Percentiles rank a stretch among this genome's conserved stretches.
Conservation (phyloP, 805 yeast genomes). For the Ogataea thermomethanolica region DNA sequence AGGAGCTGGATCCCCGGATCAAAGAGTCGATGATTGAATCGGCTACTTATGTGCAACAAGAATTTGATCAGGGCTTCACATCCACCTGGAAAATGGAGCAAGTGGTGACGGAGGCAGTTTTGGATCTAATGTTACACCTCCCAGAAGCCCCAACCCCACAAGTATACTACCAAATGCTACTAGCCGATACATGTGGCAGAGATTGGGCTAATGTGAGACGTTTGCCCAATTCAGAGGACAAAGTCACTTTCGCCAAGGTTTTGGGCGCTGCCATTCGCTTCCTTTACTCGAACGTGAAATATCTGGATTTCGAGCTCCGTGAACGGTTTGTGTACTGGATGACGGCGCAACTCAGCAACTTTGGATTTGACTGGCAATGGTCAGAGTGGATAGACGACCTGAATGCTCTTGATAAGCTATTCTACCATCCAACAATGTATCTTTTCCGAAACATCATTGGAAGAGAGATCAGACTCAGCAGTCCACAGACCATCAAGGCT, state of each 20-base stretch:
- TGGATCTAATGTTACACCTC: slow-evolving; percentile 72
- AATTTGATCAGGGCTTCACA: slow-evolving; percentile 35
- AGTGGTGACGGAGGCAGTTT: slow-evolving; percentile 75
- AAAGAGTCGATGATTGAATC: slow-evolving; percentile 29
- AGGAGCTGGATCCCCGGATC: slow-evolving; percentile 25
- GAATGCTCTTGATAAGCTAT: slow-evolving; percentile 38
- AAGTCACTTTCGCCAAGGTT: slow-evolving; percentile 78
- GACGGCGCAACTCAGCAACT: slow-evolving; percentile 87
- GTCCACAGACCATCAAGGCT: slow-evolving; percentile 62
- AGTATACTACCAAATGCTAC: slow-evolving; percentile 78
- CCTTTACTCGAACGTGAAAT: slow-evolving; percentile 63
- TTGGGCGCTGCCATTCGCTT: slow-evolving; percentile 89
- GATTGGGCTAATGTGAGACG: slow-evolving; percentile 50
- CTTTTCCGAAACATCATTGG: slow-evolving; percentile 76
- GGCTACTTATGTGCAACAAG: slow-evolving; percentile 37
- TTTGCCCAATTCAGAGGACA: slow-evolving; percentile 21
- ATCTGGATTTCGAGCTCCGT: slow-evolving; percentile 72
- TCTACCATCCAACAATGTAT: slow-evolving; percentile 67
- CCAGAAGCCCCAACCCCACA: slow-evolving; percentile 64
- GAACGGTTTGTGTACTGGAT: slow-evolving; percentile 84
- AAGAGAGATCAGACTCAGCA: slow-evolving; percentile 83
- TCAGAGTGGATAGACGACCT: slow-evolving; percentile 80
- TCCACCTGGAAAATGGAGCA: slow-evolving; percentile 93
- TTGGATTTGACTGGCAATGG: slow-evolving; percentile 98
- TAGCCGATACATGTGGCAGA: slow-evolving; percentile 83